Evolutionary conservation across 352 stramenopile genomes (phyloP), one percentile per base, ranked within the genome.

Genomic region (Globisporangium uncinulatum): DNA sequence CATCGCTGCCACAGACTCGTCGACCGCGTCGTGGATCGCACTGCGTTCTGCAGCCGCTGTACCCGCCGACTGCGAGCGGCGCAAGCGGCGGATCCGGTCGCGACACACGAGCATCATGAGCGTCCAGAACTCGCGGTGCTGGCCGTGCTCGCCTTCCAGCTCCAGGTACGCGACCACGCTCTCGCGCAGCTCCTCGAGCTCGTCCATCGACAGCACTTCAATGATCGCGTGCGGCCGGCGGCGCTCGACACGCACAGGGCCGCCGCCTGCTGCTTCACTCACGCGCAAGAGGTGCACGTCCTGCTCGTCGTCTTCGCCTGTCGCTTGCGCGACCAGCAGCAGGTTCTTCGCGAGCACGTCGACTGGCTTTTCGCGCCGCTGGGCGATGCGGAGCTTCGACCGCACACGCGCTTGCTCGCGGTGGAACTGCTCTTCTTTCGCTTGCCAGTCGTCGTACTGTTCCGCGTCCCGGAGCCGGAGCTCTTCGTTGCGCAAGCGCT

Each of bases 331-430:
- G 59, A 98, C 94, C 1, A 99, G 69, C n/a, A 99, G 76, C 48
- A 99, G 67, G 72, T 99, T 99, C 78, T 99, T 99, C n/a, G 96
- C 96, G 24, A 99, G 64, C 42, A 98, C 59, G 71, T 99, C 97
- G 61, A 99, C 90, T 1, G 97, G 96, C 58, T 97, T 93, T 62
- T 98, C 92, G n/a, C 97, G 76, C 6, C 88, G 87, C 58, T 98
- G 92, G 10, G 74, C 62, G 57, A 92, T 92, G 31, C 82, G 79
- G 42, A 95, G 61, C 64, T 96, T 92, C 32, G 86, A 95, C 49
- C 97, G 83, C 58, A 98, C 89, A 19, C 82, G 75, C 48, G 96
- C 87, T 70, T 99, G 97, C 24, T 92, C 71, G 11, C 98, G 65
- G 65, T 99, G 95, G 68, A 99, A 99, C 24, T 97, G 84, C 74